These are phyloP conservation scores for Starmerella vaccinii DNA, from an alignment of 805 yeast species.

Conservation along the genomic window DNA sequence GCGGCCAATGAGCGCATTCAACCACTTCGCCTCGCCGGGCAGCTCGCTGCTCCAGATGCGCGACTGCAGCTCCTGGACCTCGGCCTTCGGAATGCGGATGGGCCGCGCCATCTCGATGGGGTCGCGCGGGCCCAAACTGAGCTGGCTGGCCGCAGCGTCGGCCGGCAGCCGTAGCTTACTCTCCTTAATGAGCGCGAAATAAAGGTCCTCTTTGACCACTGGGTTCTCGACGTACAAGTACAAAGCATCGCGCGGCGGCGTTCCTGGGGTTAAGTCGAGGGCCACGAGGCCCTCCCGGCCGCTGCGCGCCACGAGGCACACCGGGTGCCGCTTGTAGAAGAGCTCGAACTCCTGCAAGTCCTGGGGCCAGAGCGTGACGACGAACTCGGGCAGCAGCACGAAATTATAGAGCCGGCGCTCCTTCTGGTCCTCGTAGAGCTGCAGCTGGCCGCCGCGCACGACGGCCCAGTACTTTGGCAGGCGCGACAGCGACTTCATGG, in stretches of 20 bases:
- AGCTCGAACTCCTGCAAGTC: constrained; percentile 60
- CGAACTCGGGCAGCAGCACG: constrained; percentile 58
- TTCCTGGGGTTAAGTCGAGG: constrained; percentile 22
- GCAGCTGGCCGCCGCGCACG: constrained; percentile 76
- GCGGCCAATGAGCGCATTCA: constrained; percentile 79
- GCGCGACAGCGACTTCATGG: constrained; percentile 12
- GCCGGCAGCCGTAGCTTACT: constrained; percentile 6
- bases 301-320: constrained; percentile 52
- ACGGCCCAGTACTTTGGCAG: constrained; percentile 33
- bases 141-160: constrained; percentile 4
- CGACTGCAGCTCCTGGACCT: constrained; percentile 64
- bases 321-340: constrained; percentile 69
- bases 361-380: constrained; percentile 81
- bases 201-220: constrained; percentile 85
- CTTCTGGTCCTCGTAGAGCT: constrained; percentile 65
- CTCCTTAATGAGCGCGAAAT: constrained; percentile 66
- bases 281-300: constrained; percentile 26
- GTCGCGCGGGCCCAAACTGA: constrained; percentile 32
- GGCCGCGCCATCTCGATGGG: constrained; percentile 64
- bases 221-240: constrained; percentile 70
- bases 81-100: constrained; percentile 57
- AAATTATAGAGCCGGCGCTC: constrained; percentile 61
- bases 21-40: constrained; percentile 76
- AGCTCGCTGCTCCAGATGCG: constrained; percentile 73
- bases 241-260: constrained; percentile 35